Evolutionary conservation across 2,329 filamentous ascomycete genomes (phyloP), one percentile per base, ranked within the genome.

Genomic region (Apiospora marii): DNA sequence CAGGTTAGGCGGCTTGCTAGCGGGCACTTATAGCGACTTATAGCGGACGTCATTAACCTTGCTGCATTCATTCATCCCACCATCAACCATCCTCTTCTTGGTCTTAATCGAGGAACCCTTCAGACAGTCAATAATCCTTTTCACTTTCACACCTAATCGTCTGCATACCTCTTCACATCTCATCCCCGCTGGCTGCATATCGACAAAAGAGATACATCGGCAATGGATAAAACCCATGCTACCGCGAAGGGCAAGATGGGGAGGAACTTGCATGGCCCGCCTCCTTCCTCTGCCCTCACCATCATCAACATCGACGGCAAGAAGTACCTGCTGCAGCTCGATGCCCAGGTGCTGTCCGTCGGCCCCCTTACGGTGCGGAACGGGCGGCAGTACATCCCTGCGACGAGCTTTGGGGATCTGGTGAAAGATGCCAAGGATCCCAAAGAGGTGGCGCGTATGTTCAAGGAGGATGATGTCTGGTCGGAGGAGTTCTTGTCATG

Each of bases 261-360:
- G 37, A 41, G 1, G 37, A 10, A 41, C 46, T n/a, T 10, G 7
- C 44, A n/a, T 6, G 22, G 10, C 2, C 22, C 6, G 22, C 44
- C 44, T 22, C 6, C 19, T 2, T 19, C 46, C 22, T 49, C 46
- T 22, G 46, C 19, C 19, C 6, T 49, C 46, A 49, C 22, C 46
- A n/a, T 49, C 19, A 22, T 49, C 46, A n/a, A n/a, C 7, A 12
- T 49, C 22, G 46, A 10, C 7, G 46, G 46, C 19, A 22, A n/a
- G 22, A 19, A 37, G 41, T 68, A 68, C 64, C 19, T 68, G 19
- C 41, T 68, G 37, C 64, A 46, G 34, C 41, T n/a, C 34, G 64
- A 41, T n/a, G 46, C 46, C n/a, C 24, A 12, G 3, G 53, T 61
- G 27, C 10, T 61, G 27, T 30, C 7, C 8, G 4, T 61, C 1